Evolutionary conservation across 495 filamentous ascomycete genomes (phyloP).

Genomic region (Tuber umbilicatum): DNA sequence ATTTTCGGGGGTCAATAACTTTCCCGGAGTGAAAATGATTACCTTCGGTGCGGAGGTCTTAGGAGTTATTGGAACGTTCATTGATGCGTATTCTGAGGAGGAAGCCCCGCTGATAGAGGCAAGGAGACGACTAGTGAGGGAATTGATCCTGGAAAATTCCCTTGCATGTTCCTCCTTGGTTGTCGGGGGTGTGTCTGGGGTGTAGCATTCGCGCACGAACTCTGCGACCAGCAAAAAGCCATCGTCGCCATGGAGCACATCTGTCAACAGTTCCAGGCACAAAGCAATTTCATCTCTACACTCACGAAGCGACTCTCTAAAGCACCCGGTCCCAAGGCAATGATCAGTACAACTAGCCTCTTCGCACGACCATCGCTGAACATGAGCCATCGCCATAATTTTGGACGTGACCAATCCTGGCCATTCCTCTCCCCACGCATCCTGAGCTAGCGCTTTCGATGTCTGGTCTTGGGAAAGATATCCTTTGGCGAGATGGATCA

Average conservation of each 20-base stretch:
- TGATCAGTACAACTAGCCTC: neutral
- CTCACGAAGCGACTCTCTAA: conserved; percentile 5
- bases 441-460: conserved; percentile 16
- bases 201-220: conserved; percentile 32
- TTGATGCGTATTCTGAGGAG: neutral
- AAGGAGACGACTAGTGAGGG: conserved; percentile 24
- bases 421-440: conserved; percentile 27
- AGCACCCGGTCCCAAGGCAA: conserved; percentile 12
- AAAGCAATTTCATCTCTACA: conserved; percentile 18
- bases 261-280: conserved; percentile 18
- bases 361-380: conserved; percentile 1
- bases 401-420: conserved; percentile 23
- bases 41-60: conserved; percentile 6
- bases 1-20: conserved; percentile 15
- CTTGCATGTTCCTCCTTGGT: conserved; percentile 7
- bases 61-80: conserved; percentile 15
- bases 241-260: conserved; percentile 13
- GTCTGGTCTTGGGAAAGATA: conserved; percentile 24
- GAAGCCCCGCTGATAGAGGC: conserved; percentile 6
- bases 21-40: conserved; percentile 35
- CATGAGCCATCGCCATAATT: conserved; percentile 26
- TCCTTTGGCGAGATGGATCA: conserved; percentile 21
- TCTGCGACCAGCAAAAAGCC: conserved; percentile 28
- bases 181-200: neutral
- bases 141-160: conserved; percentile 10